Conservation (phyloP, 2,329 filamentous ascomycete genomes). For the Cladosporium sphaerospermum region DNA sequence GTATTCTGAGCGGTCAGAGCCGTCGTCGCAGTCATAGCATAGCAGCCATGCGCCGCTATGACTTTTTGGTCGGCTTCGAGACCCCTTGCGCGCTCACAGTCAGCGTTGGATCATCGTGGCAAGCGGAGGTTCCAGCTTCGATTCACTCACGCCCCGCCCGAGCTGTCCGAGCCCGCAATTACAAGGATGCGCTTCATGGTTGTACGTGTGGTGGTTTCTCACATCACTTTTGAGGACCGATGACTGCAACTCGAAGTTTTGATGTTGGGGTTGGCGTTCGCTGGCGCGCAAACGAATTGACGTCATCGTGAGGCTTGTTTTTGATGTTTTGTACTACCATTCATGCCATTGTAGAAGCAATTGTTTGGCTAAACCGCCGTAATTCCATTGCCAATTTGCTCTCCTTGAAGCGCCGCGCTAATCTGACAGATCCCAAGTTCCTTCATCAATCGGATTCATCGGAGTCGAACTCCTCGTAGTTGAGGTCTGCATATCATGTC, state of each 20-base stretch:
- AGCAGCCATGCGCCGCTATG: conserved; percentile 83
- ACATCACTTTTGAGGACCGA: conserved; percentile 1
- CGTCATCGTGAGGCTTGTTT: conserved; percentile 8
- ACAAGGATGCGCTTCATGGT: conserved; percentile 58
- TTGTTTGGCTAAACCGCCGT: too few relatives aligned
- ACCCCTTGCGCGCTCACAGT: conserved; percentile 52
- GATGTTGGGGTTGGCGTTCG: neutral
- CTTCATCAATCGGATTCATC: conserved; percentile 39
- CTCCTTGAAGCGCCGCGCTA: neutral
- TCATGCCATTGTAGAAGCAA: too few relatives aligned
- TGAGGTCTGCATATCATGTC: conserved; percentile 33
- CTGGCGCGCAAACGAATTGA: neutral
- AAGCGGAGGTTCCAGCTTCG: conserved; percentile 1
- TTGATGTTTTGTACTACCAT: conserved; percentile 4
- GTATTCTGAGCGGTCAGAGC: conserved; percentile 97
- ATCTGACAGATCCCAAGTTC: neutral
- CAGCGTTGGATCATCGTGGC: neutral
- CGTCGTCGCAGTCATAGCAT: conserved; percentile 93
- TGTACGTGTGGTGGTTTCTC: neutral
- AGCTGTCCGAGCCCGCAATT: conserved; percentile 85
- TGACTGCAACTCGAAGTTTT: conserved; percentile 7
- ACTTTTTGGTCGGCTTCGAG: conserved; percentile 96
- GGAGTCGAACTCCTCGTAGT: conserved; percentile 37
- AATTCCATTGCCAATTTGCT: too few relatives aligned
- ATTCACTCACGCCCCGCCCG: conserved; percentile 73